These are phyloP conservation scores for Phalaenopsis hybrid DNA, from an alignment of 116 monocot species.

Conservation along the genomic window DNA sequence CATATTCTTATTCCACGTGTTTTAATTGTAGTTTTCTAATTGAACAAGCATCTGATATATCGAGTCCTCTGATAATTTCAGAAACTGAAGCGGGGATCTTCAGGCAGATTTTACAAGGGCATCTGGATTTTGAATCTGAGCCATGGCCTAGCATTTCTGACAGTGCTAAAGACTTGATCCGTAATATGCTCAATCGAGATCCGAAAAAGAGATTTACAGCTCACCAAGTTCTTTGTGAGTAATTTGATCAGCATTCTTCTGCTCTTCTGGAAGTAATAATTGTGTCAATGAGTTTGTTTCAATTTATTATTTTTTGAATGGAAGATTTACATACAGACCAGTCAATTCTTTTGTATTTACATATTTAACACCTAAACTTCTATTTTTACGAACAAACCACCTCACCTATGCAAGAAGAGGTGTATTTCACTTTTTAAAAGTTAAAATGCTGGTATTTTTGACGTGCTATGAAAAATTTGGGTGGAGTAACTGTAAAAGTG, in stretches of 20 bases:
- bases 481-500: no score
- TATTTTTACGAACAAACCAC: no score
- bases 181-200: constrained; percentile 72
- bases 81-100: constrained; percentile 97
- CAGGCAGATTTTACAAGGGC: constrained; percentile 74
- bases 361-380: no score
- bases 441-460: no score
- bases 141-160: constrained; percentile 93
- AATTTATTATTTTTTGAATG: neutral
- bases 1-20: neutral
- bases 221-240: constrained; percentile 89
- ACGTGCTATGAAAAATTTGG: no score
- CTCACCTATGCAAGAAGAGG: no score
- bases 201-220: constrained; percentile 78
- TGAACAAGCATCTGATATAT: constrained; percentile 5
- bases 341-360: no score
- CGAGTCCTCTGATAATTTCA: constrained; percentile 24
- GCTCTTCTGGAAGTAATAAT: neutral
- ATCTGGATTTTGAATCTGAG: constrained; percentile 84
- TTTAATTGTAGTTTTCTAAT: neutral
- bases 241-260: neutral
- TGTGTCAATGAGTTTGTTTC: neutral
- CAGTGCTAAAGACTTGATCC: constrained; percentile 85
- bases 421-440: no score
- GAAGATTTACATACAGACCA: no score